Base-by-base conservation (phyloP, 2,329 filamentous ascomycete species). In the Triangularia verruculosa region DNA sequence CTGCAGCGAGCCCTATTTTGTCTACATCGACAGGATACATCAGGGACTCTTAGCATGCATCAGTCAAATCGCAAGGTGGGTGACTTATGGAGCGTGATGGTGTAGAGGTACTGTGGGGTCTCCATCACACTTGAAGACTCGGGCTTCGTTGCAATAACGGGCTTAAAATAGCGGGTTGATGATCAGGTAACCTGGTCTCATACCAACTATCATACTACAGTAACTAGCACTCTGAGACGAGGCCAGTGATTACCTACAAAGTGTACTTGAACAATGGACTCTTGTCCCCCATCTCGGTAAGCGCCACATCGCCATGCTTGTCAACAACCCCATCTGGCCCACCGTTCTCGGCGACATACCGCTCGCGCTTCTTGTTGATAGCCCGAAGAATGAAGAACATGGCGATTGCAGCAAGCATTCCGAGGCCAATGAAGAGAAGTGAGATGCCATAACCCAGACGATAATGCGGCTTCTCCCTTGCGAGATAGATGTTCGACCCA, bases 341-440 rank as follows among this genome's bases (percentile, higher is more conserved):
- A 54, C 52, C 52, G n/a, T 54, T 54, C 22, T 54, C 52, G 13
- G 52, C 52, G 28, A 54, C 52, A 54, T 54, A 54, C 22, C 52
- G 52, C 52, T 54, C 52, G 22, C 52, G 52, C 52, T 54, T 54
- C 52, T 54, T 54, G 52, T 54, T 54, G 52, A 54, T 54, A 54
- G 52, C 52, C 52, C 52, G 52, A 54, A 54, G 52, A 54, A 54
- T 54, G 22, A 54, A 54, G n/a, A 54, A 25, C 52, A 54, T 54
- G 6, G 52, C 52, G 17, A 13, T 54, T 27, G 52, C 52, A 54
- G 52, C 52, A 28, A 54, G 11, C 24, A 54, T 54, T 25, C 22
- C 52, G 52, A 54, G 52, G 2, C 52, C 52, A 54, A 54, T 54
- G 52, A 54, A 54, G 22, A 54, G 22, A 54, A 54, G 24, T 25